A percentile compares a stretch with the other conserved stretches of the same genome.
phyloP scores from a whole-genome alignment of 495 filamentous ascomycete species.

The Mycothermus thermophilus region DNA sequence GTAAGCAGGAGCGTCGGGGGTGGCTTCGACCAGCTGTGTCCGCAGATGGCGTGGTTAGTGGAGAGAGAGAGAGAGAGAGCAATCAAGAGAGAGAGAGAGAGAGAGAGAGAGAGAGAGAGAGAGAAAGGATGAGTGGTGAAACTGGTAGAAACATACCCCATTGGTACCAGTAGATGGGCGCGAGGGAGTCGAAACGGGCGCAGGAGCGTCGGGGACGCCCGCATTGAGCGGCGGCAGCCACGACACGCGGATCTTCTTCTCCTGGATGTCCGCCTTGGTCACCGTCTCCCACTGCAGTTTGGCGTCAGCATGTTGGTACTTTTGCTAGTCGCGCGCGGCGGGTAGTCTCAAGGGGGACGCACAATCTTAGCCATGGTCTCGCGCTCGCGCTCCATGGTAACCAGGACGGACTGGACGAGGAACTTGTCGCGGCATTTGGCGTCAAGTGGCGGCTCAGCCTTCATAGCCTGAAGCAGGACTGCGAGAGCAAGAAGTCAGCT shows the following conservation, averaged over 20 bases:
- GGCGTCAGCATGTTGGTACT: conserved; percentile 17
- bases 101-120: no score
- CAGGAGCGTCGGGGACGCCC: conserved; percentile 5
- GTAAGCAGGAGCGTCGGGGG: conserved; percentile 19
- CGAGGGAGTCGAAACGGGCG: conserved; percentile 12
- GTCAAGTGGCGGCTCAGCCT: conserved; percentile 74
- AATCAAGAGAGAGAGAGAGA: conserved; percentile 1
- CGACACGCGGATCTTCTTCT: conserved; percentile 91
- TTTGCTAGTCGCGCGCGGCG: neutral
- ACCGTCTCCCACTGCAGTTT: conserved; percentile 56
- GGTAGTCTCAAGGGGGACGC: conserved; percentile 20
- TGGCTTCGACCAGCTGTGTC: conserved; percentile 18
- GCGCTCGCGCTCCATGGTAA: conserved; percentile 72
- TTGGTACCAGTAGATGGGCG: conserved; percentile 16
- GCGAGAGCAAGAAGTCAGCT: no score
- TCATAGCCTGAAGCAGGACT: conserved; percentile 97
- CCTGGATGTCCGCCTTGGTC: conserved; percentile 61
- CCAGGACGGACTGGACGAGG: conserved; percentile 82
- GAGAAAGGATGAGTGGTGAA: no score
- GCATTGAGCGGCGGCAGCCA: conserved; percentile 44
- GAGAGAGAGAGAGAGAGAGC: no score
- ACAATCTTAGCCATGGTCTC: conserved; percentile 68
- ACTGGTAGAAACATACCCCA: conserved; percentile 16
- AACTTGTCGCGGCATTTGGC: conserved; percentile 95
- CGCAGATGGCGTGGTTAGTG: neutral